Evolutionary conservation across 2,329 filamentous ascomycete genomes (phyloP), one percentile per base, ranked within the genome.

Genomic region (Leptographium procerum): DNA sequence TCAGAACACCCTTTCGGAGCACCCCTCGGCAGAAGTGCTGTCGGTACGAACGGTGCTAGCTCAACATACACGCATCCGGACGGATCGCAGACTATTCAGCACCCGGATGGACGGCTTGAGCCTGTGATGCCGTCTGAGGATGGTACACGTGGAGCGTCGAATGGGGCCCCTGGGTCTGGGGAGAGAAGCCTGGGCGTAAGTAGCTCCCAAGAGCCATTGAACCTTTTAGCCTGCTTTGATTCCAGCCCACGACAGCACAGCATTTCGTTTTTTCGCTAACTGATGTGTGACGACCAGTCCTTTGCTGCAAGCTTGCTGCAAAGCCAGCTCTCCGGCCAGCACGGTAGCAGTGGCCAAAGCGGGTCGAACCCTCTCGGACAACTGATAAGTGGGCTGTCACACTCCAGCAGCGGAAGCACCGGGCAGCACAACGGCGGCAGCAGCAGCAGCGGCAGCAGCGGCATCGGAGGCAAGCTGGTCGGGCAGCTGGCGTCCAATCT

Each of bases 121-220:
- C 82, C 82, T 26, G 76, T 80, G 60, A 70, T 80, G 71, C 78
- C 75, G 9, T 67, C 64, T 50, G 78, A 65, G 8, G 55, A 59
- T 29, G 57, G 57, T 40, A 74, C 74, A 58, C 73, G 80, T 65
- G 78, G 77, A 56, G 66, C 65, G 24, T 43, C 33, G 33, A 67
- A 71, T 36, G 69, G 67, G 1, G 57, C 63, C 3, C 58, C 60
- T 2, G 68, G 68, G 29, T 59, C 60, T 2, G 68, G 68, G 29
- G 84, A 88, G 56, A 77, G 85, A 62, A 81, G 84, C 47, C 71
- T 88, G 58, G 83, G 85, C 61, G 85, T 88, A 79, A 69, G 84
- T 78, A 22, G 47, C 14, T 22, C 19, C 4, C 4, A 22, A 22
- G 40, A n/a, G 19, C 14, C n/a, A 5, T 40, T 14, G 36, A 10